These are phyloP conservation scores for Globisporangium paddicum DNA, from an alignment of 352 stramenopile genomes.

Conservation along the genomic window DNA sequence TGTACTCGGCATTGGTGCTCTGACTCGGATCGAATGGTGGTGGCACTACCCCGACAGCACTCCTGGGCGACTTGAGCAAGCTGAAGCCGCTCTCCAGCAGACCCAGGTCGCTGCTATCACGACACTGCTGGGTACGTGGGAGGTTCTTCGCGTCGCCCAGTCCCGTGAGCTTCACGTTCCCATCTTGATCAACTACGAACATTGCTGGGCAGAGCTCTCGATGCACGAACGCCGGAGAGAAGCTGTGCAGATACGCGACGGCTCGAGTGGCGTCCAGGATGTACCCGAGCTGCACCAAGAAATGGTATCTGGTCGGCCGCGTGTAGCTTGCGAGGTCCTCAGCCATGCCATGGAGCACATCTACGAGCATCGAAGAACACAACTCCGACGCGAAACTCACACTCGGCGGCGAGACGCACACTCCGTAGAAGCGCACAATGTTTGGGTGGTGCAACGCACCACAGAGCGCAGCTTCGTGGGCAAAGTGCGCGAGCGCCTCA, in stretches of 20 bases:
- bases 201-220: slow-evolving; percentile 18
- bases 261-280: slow-evolving; percentile 49
- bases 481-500: slow-evolving; percentile 20
- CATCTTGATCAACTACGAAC: neutral
- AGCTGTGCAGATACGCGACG: slow-evolving; percentile 55
- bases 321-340: neutral
- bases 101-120: neutral
- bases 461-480: slow-evolving; percentile 26
- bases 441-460: slow-evolving; percentile 27
- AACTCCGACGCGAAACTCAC: slow-evolving; percentile 18
- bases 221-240: slow-evolving; percentile 49
- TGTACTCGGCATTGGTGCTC: neutral
- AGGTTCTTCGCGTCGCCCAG: neutral
- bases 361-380: neutral
- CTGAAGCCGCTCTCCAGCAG: neutral
- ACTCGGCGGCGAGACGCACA: neutral
- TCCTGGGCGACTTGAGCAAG: neutral
- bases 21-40: neutral
- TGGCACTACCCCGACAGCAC: neutral
- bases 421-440: slow-evolving; percentile 13
- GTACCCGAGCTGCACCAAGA: slow-evolving; percentile 25
- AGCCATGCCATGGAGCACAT: neutral
- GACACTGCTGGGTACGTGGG: neutral
- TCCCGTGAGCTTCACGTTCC: neutral
- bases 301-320: neutral